A percentile compares a stretch with the other conserved stretches of the same genome.
Conservation (phyloP, 108 stramenopile genomes). For the Discostella pseudostelligera region DNA sequence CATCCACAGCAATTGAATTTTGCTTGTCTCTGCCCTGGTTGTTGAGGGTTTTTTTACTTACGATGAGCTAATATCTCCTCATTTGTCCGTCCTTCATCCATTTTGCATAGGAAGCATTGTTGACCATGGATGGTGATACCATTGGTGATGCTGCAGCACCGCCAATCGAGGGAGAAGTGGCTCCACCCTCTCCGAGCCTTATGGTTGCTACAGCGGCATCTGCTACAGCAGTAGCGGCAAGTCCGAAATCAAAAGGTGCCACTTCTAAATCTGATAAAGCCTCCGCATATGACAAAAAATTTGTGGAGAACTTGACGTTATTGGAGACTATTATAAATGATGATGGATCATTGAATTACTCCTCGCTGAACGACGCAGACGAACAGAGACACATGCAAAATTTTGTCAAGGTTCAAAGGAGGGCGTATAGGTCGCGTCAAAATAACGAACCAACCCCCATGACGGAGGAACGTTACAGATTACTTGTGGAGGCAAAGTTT, state of each 20-base stretch:
- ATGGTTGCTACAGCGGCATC: not conserved
- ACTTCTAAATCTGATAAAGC: not conserved
- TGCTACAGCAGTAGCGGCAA: not conserved
- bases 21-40: too few relatives aligned
- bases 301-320: conserved; percentile 14
- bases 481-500: conserved; percentile 14
- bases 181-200: not conserved
- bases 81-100: too few relatives aligned
- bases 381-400: conserved; percentile 19
- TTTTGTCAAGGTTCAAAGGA: conserved; percentile 25
- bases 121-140: too few relatives aligned
- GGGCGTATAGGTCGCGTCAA: conserved; percentile 16
- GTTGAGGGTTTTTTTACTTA: too few relatives aligned
- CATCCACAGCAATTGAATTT: too few relatives aligned
- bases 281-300: conserved; percentile 14
- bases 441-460: conserved; percentile 18
- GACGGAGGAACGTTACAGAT: conserved; percentile 11
- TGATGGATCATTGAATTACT: conserved; percentile 23
- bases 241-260: not conserved
- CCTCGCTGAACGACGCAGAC: conserved; percentile 11
- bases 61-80: too few relatives aligned
- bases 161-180: not conserved
- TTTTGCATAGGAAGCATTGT: not conserved
- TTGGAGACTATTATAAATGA: conserved; percentile 16
- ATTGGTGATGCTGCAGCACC: too few relatives aligned